Evolutionary conservation across 306 rosid species (phyloP).

Genomic region (Quercus mongolica): DNA sequence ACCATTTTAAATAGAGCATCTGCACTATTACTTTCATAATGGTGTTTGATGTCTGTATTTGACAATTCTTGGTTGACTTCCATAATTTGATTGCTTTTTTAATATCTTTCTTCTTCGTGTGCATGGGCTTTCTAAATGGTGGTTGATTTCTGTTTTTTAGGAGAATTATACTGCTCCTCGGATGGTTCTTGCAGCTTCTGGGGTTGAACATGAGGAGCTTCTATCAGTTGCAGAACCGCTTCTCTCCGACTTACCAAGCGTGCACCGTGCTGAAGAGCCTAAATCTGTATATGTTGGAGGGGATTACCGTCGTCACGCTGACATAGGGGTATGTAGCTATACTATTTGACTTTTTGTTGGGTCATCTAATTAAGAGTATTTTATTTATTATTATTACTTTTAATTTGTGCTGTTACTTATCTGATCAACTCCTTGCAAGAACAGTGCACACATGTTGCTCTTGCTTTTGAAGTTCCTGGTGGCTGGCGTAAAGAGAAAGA

Average conservation of each 20-base stretch:
- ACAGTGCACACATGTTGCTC: conserved; percentile 84
- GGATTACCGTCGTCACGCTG: conserved; percentile 85
- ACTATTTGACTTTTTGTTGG: background rate
- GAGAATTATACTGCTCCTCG: conserved; percentile 95
- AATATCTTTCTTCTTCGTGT: background rate
- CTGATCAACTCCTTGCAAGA: conserved; percentile 9
- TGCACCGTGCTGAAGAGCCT: conserved; percentile 53
- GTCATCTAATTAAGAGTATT: background rate
- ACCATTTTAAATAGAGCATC: conserved; percentile 27
- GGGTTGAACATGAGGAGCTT: conserved; percentile 88
- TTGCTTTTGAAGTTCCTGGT: conserved; percentile 98
- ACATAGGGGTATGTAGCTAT: conserved; percentile 54
- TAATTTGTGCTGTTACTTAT: conserved; percentile 5
- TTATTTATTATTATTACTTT: background rate
- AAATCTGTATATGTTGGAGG: conserved; percentile 86
- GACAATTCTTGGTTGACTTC: background rate
- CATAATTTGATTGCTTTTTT: background rate
- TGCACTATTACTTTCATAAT: conserved; percentile 7
- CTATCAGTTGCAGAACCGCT: conserved; percentile 83
- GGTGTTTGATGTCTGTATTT: background rate
- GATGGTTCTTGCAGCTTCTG: conserved; percentile 94
- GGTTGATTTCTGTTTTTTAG: conserved; percentile 41
- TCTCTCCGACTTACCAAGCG: conserved; percentile 74
- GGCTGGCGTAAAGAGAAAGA: conserved; percentile 94
- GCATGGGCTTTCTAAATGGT: conserved; percentile 21